Percentiles rank a stretch among this genome's conserved stretches.
These are phyloP conservation scores for Diutina siamensis DNA, from an alignment of 1,139 yeast species.

Conservation along the genomic window DNA sequence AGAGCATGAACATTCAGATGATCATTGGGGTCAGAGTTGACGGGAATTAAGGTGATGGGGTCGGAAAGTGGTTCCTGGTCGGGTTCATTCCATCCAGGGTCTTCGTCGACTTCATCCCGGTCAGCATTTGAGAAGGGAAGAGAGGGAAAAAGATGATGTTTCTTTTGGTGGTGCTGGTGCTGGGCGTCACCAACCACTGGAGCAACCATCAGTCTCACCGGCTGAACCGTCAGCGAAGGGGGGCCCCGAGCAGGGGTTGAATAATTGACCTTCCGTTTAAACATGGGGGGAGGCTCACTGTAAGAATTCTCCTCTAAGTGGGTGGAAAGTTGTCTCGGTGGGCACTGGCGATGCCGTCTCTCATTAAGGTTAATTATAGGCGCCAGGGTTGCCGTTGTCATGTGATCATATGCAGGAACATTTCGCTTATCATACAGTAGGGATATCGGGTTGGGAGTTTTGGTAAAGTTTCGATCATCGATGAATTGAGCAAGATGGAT, in stretches of 20 bases:
- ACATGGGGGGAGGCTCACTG: too few relatives aligned
- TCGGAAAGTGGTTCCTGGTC: background rate
- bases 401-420: background rate
- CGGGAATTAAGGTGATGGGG: background rate
- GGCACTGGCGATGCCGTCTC: background rate
- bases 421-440: background rate
- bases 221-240: too few relatives aligned
- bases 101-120: background rate
- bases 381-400: background rate
- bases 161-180: background rate
- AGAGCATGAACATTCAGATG: background rate
- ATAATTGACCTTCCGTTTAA: too few relatives aligned
- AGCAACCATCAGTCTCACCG: background rate
- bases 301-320: too few relatives aligned
- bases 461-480: background rate
- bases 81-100: constrained; percentile 1
- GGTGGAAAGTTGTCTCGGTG: background rate
- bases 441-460: background rate
- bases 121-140: background rate
- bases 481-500: background rate
- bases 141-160: background rate
- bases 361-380: background rate
- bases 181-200: background rate
- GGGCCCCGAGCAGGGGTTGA: too few relatives aligned
- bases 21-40: background rate